A percentile compares a stretch with the other conserved stretches of the same genome.
phyloP scores from a whole-genome alignment of 768 basidiomycete genomes.

The Boletus reticulatus region DNA sequence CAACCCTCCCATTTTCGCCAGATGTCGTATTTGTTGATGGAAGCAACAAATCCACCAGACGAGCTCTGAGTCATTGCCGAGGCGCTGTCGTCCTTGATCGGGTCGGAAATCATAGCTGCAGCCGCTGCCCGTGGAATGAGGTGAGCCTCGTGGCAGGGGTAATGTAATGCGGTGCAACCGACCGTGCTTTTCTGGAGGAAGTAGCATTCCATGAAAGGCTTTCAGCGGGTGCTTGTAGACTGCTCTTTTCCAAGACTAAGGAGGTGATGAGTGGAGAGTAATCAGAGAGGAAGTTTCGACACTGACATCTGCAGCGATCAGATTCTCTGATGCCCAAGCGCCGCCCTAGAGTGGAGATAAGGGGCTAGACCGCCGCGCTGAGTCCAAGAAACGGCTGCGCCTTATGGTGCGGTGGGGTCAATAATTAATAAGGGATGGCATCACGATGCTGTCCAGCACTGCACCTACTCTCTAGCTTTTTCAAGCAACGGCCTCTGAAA shows the following conservation, averaged over 20 bases:
- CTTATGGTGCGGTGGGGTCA: too few relatives aligned
- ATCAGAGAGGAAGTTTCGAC: background rate
- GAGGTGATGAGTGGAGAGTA: background rate
- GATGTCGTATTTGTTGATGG: slow-evolving; percentile 58
- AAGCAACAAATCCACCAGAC: slow-evolving; percentile 38
- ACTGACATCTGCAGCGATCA: slow-evolving; percentile 27
- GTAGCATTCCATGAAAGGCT: slow-evolving; percentile 56
- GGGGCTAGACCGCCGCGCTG: background rate
- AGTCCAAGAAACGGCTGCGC: background rate
- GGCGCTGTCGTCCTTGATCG: slow-evolving; percentile 39
- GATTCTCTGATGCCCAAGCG: background rate
- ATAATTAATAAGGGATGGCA: too few relatives aligned
- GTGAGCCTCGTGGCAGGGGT: background rate
- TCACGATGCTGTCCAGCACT: too few relatives aligned
- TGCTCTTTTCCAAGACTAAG: slow-evolving; percentile 61
- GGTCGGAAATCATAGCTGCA: slow-evolving; percentile 61
- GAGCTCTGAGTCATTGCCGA: slow-evolving; percentile 17
- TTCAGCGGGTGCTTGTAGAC: slow-evolving; percentile 58
- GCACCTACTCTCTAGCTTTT: too few relatives aligned
- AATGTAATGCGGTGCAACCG: slow-evolving; percentile 14
- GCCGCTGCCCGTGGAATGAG: slow-evolving; percentile 40
- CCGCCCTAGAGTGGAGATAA: slow-evolving; percentile 7
- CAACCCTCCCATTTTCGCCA: slow-evolving; percentile 87
- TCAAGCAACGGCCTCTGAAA: too few relatives aligned
- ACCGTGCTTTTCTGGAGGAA: slow-evolving; percentile 60